phyloP scores from a whole-genome alignment of 1,139 yeast species.

The Debaryomycetaceae sp. region DNA sequence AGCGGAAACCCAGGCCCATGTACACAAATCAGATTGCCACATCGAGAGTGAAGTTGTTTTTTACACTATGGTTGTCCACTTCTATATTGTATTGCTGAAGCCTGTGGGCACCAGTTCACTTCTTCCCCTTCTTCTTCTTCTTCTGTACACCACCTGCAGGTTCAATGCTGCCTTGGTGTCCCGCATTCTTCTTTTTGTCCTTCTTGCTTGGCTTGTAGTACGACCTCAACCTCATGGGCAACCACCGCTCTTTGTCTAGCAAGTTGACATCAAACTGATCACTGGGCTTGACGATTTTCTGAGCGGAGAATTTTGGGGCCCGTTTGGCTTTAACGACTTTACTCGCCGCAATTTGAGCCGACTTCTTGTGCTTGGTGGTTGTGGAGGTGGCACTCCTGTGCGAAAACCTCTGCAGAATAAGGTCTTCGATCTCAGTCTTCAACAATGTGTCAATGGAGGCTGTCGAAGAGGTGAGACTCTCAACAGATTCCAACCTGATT shows the following conservation, averaged over 20 bases:
- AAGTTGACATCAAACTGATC: conserved; percentile 19
- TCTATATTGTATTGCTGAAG: not conserved
- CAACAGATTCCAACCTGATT: conserved; percentile 6
- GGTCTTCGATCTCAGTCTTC: conserved; percentile 25
- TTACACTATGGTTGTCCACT: too few relatives aligned
- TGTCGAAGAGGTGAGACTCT: conserved; percentile 9
- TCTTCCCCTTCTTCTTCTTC: conserved; percentile 49
- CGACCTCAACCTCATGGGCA: conserved; percentile 80
- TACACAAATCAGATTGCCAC: too few relatives aligned
- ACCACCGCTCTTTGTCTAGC: conserved; percentile 72
- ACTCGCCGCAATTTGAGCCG: conserved; percentile 9
- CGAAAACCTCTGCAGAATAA: conserved; percentile 17
- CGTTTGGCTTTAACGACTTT: conserved; percentile 8
- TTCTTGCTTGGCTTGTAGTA: conserved; percentile 75
- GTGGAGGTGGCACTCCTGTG: conserved; percentile 8
- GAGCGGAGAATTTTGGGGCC: conserved; percentile 33
- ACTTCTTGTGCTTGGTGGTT: conserved; percentile 2
- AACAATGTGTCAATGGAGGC: conserved; percentile 22
- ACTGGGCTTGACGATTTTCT: conserved; percentile 31
- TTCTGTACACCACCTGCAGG: conserved; percentile 38
- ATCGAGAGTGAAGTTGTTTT: too few relatives aligned
- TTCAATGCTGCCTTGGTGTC: conserved; percentile 62
- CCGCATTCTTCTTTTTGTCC: conserved; percentile 56
- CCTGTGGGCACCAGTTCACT: conserved; percentile 9
- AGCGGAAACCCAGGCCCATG: too few relatives aligned